phyloP scores from a whole-genome alignment of 495 filamentous ascomycete genomes.

The Lasiosphaeria miniovina region DNA sequence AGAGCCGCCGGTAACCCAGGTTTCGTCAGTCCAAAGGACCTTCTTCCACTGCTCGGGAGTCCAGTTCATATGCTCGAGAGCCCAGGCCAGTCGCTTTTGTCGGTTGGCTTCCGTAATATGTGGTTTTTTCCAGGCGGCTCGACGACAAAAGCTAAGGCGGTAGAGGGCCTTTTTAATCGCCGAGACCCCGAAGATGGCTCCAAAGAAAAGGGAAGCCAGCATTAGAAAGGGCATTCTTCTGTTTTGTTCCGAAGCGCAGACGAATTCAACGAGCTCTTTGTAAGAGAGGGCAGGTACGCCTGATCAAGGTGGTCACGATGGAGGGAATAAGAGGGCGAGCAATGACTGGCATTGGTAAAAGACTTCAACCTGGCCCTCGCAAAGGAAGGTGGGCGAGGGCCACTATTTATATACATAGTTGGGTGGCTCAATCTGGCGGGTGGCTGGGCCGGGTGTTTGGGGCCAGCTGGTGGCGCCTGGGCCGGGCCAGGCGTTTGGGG shows the following conservation, averaged over 20 bases:
- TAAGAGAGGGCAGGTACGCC: too few species aligned
- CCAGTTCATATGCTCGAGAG: conserved; percentile 19
- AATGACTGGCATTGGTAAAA: too few species aligned
- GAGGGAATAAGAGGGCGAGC: too few species aligned
- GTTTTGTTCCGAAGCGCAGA: conserved; percentile 4
- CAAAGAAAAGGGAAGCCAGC: conserved; percentile 12
- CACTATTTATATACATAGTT: too few species aligned
- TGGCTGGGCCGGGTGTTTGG: too few species aligned
- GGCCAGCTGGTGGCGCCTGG: too few species aligned
- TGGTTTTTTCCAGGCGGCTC: conserved; percentile 14
- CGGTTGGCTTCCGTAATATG: conserved; percentile 14
- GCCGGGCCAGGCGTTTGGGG: too few species aligned
- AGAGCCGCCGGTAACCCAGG: conserved; percentile 23
- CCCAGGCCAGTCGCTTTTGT: conserved; percentile 14
- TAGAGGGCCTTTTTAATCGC: conserved; percentile 16
- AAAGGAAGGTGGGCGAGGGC: too few species aligned
- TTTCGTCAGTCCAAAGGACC: conserved; percentile 34
- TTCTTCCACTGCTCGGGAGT: conserved; percentile 25
- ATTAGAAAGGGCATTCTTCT: conserved; percentile 11
- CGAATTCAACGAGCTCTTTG: conserved; percentile 12
- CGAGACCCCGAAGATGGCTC: conserved; percentile 6
- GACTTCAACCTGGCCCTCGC: too few species aligned
- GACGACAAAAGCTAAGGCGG: conserved; percentile 14
- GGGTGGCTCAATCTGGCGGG: too few species aligned
- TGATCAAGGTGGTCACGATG: too few species aligned